Percentiles rank a stretch among this genome's conserved stretches.
Conservation (phyloP, 108 stramenopile genomes). For the Skeletonema potamos region DNA sequence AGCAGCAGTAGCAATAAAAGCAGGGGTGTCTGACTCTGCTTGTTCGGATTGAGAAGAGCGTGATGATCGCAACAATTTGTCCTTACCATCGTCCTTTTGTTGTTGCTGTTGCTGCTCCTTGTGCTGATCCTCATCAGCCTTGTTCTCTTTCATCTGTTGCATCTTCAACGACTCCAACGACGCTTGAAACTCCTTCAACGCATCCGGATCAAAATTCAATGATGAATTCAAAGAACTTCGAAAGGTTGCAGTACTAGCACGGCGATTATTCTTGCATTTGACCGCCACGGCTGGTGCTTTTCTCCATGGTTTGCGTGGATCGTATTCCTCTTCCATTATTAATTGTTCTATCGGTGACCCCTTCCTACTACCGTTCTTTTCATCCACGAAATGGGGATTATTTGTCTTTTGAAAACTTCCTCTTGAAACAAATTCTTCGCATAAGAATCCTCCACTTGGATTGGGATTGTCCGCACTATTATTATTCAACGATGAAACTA, state of each 20-base stretch:
- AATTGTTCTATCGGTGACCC: not conserved
- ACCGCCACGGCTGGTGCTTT: conserved; percentile 8
- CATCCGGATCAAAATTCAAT: not conserved
- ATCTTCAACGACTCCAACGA: not conserved
- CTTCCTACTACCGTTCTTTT: not conserved
- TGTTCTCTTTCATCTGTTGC: not conserved
- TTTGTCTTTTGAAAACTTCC: not conserved
- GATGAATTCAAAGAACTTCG: not conserved
- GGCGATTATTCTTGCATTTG: not conserved
- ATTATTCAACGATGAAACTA: not conserved
- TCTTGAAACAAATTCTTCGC: not conserved
- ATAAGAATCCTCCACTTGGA: not conserved
- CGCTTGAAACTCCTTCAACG: not conserved
- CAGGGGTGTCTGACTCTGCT: not conserved
- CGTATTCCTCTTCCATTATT: conserved; percentile 10
- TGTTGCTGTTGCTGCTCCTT: not conserved
- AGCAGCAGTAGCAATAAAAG: too few species aligned
- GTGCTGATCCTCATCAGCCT: not conserved
- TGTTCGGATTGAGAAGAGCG: not conserved
- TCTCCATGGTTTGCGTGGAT: conserved; percentile 11
- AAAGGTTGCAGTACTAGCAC: not conserved
- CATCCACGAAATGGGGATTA: not conserved
- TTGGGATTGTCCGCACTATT: not conserved
- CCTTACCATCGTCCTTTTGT: not conserved
- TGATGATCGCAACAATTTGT: not conserved